These are phyloP conservation scores for Fraxinus dipetala DNA, from an alignment of 305 asterid species.

Conservation along the genomic window DNA sequence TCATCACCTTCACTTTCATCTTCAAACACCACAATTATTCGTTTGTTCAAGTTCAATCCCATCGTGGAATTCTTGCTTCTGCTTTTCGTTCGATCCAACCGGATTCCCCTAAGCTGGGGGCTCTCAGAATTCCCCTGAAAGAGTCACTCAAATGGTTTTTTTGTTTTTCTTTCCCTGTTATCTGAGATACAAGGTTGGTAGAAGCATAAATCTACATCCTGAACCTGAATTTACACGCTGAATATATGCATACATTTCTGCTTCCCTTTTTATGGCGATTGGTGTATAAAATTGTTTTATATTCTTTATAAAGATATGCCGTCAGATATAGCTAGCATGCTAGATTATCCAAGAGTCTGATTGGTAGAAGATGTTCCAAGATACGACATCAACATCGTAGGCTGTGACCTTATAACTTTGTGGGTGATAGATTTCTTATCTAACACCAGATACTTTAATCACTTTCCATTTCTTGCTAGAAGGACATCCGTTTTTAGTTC, in stretches of 20 bases:
- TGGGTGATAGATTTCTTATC: neutral
- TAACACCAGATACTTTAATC: neutral
- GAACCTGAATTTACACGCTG: neutral
- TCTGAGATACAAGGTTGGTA: neutral
- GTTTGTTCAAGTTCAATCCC: too few species aligned
- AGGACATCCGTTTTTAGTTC: neutral
- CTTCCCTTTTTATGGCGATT: neutral
- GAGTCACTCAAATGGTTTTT: neutral
- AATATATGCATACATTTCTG: neutral
- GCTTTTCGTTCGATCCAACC: neutral
- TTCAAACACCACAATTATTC: too few species aligned
- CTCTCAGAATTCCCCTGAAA: too few species aligned
- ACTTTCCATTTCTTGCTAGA: neutral
- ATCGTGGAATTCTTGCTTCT: too few species aligned
- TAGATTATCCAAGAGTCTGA: neutral
- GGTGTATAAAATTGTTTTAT: neutral
- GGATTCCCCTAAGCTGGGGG: too few species aligned
- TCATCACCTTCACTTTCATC: too few species aligned
- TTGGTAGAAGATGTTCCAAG: neutral
- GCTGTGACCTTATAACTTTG: neutral
- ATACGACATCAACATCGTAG: neutral
- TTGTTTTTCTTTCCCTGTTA: neutral
- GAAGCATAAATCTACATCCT: neutral
- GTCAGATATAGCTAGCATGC: neutral
- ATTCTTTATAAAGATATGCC: neutral